Evolutionary conservation across 306 rosid genomes (phyloP).

Genomic region (Trifolium fragiferum): DNA sequence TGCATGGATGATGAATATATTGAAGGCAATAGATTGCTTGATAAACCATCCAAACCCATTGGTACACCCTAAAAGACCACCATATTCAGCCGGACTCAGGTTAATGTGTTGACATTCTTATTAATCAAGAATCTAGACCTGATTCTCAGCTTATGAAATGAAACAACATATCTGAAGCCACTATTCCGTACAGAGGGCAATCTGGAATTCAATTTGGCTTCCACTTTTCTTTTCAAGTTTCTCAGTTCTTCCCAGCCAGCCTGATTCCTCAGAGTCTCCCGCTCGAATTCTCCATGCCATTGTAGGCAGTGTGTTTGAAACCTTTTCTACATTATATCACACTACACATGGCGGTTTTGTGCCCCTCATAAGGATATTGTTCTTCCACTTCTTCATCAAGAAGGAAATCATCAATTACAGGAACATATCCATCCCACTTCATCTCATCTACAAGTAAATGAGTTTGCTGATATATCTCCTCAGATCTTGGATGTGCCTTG

Average conservation of each 20-base stretch:
- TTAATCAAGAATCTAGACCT: not conserved
- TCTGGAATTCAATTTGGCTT: not conserved
- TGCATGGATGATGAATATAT: slow-evolving; percentile 10
- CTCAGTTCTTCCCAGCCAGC: not conserved
- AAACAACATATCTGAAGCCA: slow-evolving; percentile 4
- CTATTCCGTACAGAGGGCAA: not conserved
- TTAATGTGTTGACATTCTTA: slow-evolving; percentile 14
- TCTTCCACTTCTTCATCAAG: slow-evolving; percentile 54
- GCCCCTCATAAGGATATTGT: slow-evolving; percentile 45
- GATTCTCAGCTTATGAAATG: slow-evolving; percentile 11
- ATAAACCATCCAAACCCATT: slow-evolving; percentile 16
- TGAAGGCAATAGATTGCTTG: not conserved
- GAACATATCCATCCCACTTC: slow-evolving; percentile 63
- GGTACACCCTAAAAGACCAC: not conserved
- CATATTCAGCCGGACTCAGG: slow-evolving; percentile 1
- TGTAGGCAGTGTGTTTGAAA: slow-evolving; percentile 3
- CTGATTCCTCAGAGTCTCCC: not conserved
- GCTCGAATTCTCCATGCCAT: slow-evolving; percentile 1
- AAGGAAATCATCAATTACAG: slow-evolving; percentile 47
- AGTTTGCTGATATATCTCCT: slow-evolving; percentile 65
- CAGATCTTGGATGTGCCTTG: slow-evolving; percentile 82
- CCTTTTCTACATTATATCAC: slow-evolving; percentile 28
- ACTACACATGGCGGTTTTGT: slow-evolving; percentile 11
- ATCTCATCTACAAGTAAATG: slow-evolving; percentile 68
- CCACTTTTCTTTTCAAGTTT: slow-evolving; percentile 9